Evolutionary conservation across 2,329 filamentous ascomycete species (phyloP), one percentile per base, ranked within the genome.

Genomic region (Chrysosporium keratinophilum): DNA sequence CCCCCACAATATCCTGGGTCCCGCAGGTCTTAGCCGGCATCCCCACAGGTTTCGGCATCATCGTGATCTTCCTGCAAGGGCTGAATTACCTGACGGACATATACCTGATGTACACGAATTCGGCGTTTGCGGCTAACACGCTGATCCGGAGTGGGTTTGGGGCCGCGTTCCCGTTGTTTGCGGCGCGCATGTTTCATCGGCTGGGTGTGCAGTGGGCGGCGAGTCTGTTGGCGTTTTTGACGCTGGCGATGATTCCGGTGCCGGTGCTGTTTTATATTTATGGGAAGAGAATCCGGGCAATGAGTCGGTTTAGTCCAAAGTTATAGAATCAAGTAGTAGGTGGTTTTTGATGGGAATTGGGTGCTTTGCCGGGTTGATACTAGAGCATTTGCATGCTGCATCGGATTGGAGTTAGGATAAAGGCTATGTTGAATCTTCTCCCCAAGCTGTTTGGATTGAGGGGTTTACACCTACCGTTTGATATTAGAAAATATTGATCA

Each of bases 101-200:
- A 9, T 75, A 74, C 63, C 71, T 72, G 6, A 63, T 70, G 14
- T 74, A 72, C 60, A 71, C 73, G n/a, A 73, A 73, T 15, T 74
- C 71, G 54, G 88, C 88, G 2, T 76, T 95, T 67, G 88, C 89
- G 10, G 88, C 88, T 41, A 93, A 95, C 63, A 85, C 84, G 43
- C 87, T 93, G 66, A 79, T 85, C 54, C 78, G 90, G 50, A 88
- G 84, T 59, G 75, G 78, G 17, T 93, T 94, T 73, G 89, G 85
- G 55, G 88, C 87, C 50, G 80, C 81, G 2, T 90, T 90, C 60
- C 85, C 86, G 10, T 72, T 89, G 2, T 89, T 90, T 66, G 84
- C 67, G 3, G 58, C 58, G 12, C 62, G 66, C 45, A 69, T 72
- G 68, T 73, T 67, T 45, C 57, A 63, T 31, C 63, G 61, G 7